phyloP scores from a whole-genome alignment of 208 protist genomes.

The Strigomonas culicis region DNA sequence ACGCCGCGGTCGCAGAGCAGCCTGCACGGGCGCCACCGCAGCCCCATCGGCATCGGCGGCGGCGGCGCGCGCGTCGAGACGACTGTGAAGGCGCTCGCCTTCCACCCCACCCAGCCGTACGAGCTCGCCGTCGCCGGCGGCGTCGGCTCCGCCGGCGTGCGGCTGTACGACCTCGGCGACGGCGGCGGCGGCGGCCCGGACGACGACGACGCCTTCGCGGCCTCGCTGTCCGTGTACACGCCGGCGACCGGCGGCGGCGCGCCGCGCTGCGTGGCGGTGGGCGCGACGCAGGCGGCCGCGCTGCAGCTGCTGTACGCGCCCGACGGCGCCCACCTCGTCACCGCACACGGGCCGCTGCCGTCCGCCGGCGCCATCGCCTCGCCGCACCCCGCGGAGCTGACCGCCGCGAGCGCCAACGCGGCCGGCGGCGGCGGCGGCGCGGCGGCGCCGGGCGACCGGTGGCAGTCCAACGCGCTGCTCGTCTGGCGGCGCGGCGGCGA shows the following conservation, averaged over 20 bases:
- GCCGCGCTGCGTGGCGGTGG: slow-evolving; percentile 19
- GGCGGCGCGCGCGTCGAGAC: slow-evolving; percentile 27
- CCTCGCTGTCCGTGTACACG: neutral
- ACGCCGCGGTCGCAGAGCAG: slow-evolving; percentile 19
- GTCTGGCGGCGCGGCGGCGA: slow-evolving; percentile 24
- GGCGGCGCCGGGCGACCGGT: slow-evolving; percentile 10
- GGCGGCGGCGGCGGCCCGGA: neutral
- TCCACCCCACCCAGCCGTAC: slow-evolving; percentile 67
- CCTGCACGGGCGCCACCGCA: slow-evolving; percentile 45
- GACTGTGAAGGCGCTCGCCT: slow-evolving; percentile 56
- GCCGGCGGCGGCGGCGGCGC: slow-evolving; percentile 5
- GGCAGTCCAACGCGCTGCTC: slow-evolving; percentile 21
- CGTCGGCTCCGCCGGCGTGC: slow-evolving; percentile 22
- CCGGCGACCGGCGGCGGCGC: neutral
- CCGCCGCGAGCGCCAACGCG: neutral
- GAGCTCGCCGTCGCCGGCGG: slow-evolving; percentile 54
- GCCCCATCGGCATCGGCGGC: slow-evolving; percentile 30
- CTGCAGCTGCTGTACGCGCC: slow-evolving; percentile 76
- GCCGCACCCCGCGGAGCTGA: neutral
- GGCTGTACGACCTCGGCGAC: slow-evolving; percentile 47
- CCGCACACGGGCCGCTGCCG: slow-evolving; percentile 31
- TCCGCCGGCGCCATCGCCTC: neutral
- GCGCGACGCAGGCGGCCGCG: slow-evolving; percentile 36
- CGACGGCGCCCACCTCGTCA: slow-evolving; percentile 61
- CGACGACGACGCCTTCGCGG: neutral